Percentiles rank a stretch among this genome's conserved stretches.
phyloP scores from a whole-genome alignment of 768 basidiomycete genomes.

The Lactarius psammicola region DNA sequence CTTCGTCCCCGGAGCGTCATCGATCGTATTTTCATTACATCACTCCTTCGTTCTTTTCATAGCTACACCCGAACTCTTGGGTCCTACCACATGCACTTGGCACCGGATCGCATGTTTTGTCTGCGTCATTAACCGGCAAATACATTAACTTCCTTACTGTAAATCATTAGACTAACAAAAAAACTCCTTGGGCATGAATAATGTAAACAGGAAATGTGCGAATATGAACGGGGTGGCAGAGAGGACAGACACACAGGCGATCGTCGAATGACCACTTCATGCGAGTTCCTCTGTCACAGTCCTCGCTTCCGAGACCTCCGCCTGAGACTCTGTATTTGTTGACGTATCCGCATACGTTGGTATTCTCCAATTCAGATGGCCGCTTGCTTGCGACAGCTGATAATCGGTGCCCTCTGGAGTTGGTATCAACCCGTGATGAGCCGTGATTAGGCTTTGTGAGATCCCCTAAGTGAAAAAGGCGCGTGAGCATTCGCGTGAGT shows the following conservation, averaged over 20 bases:
- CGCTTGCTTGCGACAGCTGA: neutral
- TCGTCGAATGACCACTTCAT: neutral
- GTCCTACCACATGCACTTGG: neutral
- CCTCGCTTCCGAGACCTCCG: neutral
- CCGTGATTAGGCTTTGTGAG: constrained; percentile 33
- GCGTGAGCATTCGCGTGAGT: neutral
- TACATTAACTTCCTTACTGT: neutral
- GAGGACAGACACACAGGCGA: neutral
- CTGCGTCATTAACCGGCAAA: neutral
- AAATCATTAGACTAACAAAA: neutral
- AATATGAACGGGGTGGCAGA: neutral
- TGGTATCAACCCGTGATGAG: constrained; percentile 26
- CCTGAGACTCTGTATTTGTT: neutral
- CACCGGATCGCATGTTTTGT: too few species aligned
- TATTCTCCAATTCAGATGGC: neutral
- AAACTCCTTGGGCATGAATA: neutral
- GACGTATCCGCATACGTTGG: neutral
- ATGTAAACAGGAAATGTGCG: neutral
- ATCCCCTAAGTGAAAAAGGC: constrained; percentile 27
- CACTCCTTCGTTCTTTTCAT: neutral
- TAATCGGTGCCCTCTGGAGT: neutral
- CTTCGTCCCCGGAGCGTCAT: neutral
- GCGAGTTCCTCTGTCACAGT: neutral
- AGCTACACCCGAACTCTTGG: neutral
- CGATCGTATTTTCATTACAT: neutral